These are phyloP conservation scores for Turnera subulata DNA, from an alignment of 345 rosid genomes.

Conservation along the genomic window DNA sequence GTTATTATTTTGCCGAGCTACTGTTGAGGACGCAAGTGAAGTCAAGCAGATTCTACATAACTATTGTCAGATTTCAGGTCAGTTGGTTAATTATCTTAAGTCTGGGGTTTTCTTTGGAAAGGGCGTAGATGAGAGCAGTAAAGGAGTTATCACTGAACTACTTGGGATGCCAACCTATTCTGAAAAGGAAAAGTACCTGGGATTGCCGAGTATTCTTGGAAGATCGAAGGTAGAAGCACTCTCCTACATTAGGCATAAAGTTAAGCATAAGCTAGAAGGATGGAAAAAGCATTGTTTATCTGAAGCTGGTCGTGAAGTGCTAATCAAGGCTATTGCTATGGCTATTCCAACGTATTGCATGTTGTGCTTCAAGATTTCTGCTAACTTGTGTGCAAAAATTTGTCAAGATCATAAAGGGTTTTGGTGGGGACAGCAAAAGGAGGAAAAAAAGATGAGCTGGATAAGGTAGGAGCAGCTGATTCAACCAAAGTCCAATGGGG, in stretches of 20 bases:
- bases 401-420: background rate
- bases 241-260: background rate
- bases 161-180: background rate
- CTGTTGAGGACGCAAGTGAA: background rate
- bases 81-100: background rate
- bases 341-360: too few species aligned
- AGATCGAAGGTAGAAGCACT: background rate
- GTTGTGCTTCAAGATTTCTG: too few species aligned
- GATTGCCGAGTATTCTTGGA: background rate
- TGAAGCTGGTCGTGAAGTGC: too few species aligned
- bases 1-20: background rate
- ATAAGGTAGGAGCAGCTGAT: background rate
- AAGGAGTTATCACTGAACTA: background rate
- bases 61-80: background rate
- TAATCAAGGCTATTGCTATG: too few species aligned
- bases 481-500: too few species aligned
- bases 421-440: background rate
- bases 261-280: background rate
- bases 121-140: background rate
- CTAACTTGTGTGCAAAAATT: background rate
- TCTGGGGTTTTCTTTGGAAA: background rate
- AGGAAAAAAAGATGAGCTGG: background rate
- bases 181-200: background rate
- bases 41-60: background rate
- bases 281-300: background rate